Conservation (phyloP, 106 monocot genomes). For the Allium cepa region DNA sequence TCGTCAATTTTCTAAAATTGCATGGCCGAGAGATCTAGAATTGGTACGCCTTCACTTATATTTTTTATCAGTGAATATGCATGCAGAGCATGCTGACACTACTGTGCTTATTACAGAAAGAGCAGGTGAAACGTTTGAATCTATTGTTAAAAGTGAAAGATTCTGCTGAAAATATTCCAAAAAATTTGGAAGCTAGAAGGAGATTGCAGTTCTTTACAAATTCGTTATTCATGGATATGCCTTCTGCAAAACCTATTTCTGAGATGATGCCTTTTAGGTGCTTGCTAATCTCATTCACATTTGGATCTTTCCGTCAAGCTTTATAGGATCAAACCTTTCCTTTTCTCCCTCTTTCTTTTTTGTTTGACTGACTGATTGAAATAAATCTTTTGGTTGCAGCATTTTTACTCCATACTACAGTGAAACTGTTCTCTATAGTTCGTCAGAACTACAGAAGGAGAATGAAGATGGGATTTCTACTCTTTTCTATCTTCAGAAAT, state of each 20-base stretch:
- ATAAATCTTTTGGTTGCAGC: slow-evolving; percentile 16
- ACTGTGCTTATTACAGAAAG: slow-evolving; percentile 49
- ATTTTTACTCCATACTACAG: slow-evolving; percentile 99
- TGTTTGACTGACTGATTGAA: not conserved
- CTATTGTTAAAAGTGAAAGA: slow-evolving; percentile 90
- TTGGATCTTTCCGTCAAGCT: not conserved
- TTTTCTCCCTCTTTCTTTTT: slow-evolving; percentile 9
- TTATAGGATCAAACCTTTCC: not conserved
- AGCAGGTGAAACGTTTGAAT: slow-evolving; percentile 89
- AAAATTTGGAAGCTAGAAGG: slow-evolving; percentile 91
- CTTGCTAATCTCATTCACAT: not conserved
- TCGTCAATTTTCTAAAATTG: slow-evolving; percentile 71
- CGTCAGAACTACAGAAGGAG: slow-evolving; percentile 56
- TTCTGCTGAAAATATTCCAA: slow-evolving; percentile 85
- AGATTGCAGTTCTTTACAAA: slow-evolving; percentile 91
- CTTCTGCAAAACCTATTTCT: slow-evolving; percentile 72
- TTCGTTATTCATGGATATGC: slow-evolving; percentile 96
- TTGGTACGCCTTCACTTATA: slow-evolving; percentile 35
- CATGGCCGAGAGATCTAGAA: slow-evolving; percentile 81
- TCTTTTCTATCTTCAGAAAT: slow-evolving; percentile 98
- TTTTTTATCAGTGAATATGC: not conserved
- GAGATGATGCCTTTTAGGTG: slow-evolving; percentile 96
- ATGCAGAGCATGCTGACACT: not conserved
- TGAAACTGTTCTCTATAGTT: slow-evolving; percentile 93
- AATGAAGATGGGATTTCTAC: slow-evolving; percentile 98